Base-by-base conservation (phyloP, 1,284 basidiomycete genomes). In the Cutaneotrichosporon arboriforme region DNA sequence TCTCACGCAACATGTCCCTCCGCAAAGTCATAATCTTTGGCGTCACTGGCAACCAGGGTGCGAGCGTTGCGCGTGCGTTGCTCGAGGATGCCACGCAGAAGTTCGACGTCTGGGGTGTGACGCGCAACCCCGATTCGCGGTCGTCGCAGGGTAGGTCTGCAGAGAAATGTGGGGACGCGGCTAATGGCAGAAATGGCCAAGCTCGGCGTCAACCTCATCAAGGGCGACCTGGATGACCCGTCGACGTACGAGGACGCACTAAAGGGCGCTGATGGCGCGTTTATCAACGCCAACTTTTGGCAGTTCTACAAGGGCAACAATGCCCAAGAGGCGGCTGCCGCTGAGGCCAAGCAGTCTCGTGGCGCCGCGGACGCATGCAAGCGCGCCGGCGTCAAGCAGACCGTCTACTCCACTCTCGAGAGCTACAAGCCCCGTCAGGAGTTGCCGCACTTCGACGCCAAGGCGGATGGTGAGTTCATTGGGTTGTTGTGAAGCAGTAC, bases 381-480 rank as follows among this genome's bases (percentile, higher is more conserved):
- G 22, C 35, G 52, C 22, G 48, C 44, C 3, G 56, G 55, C 3
- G 52, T 52, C 20, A 38, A 39, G 23, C 55, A 58, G 42, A 46
- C 59, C 37, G 51, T 58, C 33, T 59, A 54, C 39, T 62, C 60
- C 33, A 50, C 55, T 8, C 60, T 70, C 48, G 64, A 68, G 44
- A 46, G 54, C 17, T 56, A 57, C 37, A 46, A 55, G 12, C 51
- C 43, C 22, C 48, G 47, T 15, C 46, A 51, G 38, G 34, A 58
- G 17, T 51, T 61, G 13, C 58, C 61, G 15, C 66, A 69, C 35
- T 66, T 55, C 38, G 62, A 63, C 37, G 57, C 65, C 44, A 72
- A 70, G 54, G 62, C 63, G 14, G 57, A 58, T 40, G 61, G 63
- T 62, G 48, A 41, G 63, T 58, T 7, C 17, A 10, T 41, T 7